Evolutionary conservation across 1,284 basidiomycete species (phyloP).

Genomic region (Cryptococcus floricola): DNA sequence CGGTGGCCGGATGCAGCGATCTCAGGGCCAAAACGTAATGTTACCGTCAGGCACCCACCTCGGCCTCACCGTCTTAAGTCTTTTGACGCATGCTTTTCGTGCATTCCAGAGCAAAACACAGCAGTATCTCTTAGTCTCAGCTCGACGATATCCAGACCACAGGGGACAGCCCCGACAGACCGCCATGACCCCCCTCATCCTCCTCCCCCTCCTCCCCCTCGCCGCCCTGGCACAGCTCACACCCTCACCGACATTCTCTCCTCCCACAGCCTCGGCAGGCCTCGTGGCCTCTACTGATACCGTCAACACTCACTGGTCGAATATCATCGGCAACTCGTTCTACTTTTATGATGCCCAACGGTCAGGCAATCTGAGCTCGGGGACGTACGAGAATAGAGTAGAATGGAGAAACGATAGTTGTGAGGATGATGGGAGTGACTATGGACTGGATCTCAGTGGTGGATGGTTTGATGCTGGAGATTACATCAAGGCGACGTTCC

Average conservation of each 20-base stretch:
- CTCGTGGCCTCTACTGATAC: constrained; percentile 53
- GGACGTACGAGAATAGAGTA: constrained; percentile 62
- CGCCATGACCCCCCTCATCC: not conserved
- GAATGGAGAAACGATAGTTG: constrained; percentile 80
- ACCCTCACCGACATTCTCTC: constrained; percentile 45
- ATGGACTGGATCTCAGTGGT: constrained; percentile 69
- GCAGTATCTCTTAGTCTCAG: not conserved
- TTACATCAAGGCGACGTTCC: constrained; percentile 81
- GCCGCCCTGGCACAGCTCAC: constrained; percentile 28
- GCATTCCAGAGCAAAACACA: not conserved
- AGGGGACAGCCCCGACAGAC: not conserved
- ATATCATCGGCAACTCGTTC: constrained; percentile 69
- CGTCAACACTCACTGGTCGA: constrained; percentile 75
- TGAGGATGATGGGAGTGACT: constrained; percentile 70
- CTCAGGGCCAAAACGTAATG: not conserved
- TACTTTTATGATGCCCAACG: constrained; percentile 91
- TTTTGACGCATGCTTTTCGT: not conserved
- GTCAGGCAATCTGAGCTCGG: constrained; percentile 65
- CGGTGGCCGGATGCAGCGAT: not conserved
- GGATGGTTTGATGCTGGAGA: constrained; percentile 84
- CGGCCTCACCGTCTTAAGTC: not conserved
- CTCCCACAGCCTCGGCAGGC: constrained; percentile 58
- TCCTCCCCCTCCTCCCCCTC: constrained; percentile 2
- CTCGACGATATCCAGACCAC: not conserved
- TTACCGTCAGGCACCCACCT: not conserved